A percentile compares a stretch with the other conserved stretches of the same genome.
Conservation (phyloP, 306 rosid species). For the Acmispon strigosus region DNA sequence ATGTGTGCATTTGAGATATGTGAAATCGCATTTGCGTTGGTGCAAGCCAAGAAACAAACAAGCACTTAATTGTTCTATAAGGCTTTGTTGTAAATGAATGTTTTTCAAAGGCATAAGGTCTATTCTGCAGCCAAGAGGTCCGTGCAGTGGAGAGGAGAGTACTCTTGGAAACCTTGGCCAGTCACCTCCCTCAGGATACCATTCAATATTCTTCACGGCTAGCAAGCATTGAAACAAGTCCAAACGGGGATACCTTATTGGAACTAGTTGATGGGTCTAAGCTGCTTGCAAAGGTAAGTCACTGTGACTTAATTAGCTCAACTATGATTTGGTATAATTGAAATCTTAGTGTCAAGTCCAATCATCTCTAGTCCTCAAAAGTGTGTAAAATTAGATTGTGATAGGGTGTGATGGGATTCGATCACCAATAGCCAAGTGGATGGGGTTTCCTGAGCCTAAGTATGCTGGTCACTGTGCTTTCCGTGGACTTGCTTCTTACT, state of each 20-base stretch:
- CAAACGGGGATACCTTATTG: slow-evolving; percentile 47
- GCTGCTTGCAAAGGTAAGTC: slow-evolving; percentile 60
- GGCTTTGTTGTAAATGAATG: neutral
- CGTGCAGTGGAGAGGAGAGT: slow-evolving; percentile 87
- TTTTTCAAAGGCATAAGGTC: neutral
- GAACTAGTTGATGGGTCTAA: slow-evolving; percentile 62
- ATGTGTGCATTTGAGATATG: too few relatives aligned
- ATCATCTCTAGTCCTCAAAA: neutral
- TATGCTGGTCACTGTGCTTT: slow-evolving; percentile 68
- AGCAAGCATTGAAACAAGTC: slow-evolving; percentile 38
- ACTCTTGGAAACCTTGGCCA: slow-evolving; percentile 74
- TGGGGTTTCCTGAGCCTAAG: slow-evolving; percentile 73
- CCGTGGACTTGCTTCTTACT: slow-evolving; percentile 68
- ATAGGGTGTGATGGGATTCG: slow-evolving; percentile 88
- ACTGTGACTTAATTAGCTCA: neutral
- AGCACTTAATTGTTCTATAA: neutral
- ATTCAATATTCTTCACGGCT: slow-evolving; percentile 68
- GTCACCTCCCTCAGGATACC: slow-evolving; percentile 44
- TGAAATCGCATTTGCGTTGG: too few relatives aligned
- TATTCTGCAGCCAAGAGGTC: slow-evolving; percentile 70
- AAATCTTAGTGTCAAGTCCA: too few relatives aligned
- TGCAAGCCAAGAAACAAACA: neutral
- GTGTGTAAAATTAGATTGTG: slow-evolving; percentile 45
- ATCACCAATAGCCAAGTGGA: slow-evolving; percentile 80
- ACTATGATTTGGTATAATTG: too few relatives aligned